phyloP scores from a whole-genome alignment of 768 basidiomycete genomes.

The Lactarius trivialis region DNA sequence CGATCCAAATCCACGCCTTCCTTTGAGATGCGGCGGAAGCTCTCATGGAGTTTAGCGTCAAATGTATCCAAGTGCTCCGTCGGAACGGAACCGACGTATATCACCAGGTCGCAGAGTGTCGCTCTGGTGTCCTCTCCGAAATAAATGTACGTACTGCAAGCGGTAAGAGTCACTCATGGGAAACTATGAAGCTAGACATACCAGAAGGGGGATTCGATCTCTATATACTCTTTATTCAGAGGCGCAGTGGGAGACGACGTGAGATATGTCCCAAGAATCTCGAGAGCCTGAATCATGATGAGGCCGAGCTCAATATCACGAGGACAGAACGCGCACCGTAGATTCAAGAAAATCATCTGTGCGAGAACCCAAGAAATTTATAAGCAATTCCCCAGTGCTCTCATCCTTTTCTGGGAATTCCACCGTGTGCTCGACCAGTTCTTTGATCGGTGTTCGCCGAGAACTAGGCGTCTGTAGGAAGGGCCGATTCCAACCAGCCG shows the following conservation, averaged over 20 bases:
- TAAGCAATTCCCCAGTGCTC: conserved; percentile 78
- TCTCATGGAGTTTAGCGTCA: conserved; percentile 56
- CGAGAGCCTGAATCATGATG: conserved; percentile 53
- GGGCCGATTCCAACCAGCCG: conserved; percentile 85
- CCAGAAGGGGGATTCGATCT: conserved; percentile 88
- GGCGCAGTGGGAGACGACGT: conserved; percentile 80
- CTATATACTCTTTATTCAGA: conserved; percentile 86
- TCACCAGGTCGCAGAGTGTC: conserved; percentile 61
- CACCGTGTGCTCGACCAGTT: conserved; percentile 55
- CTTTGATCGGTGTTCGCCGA: conserved; percentile 43
- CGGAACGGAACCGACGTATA: conserved; percentile 82
- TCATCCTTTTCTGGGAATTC: conserved; percentile 98
- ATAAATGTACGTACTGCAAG: conserved; percentile 70
- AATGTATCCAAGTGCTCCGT: conserved; percentile 71
- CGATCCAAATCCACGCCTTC: conserved; percentile 86
- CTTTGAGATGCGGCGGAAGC: conserved; percentile 59
- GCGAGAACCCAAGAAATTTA: conserved; percentile 75
- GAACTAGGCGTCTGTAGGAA: conserved; percentile 86
- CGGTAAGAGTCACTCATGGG: conserved; percentile 7
- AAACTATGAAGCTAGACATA: conserved; percentile 29
- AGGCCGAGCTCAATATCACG: not conserved
- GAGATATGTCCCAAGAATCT: conserved; percentile 80
- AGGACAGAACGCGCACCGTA: conserved; percentile 39
- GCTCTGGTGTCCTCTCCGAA: conserved; percentile 74
- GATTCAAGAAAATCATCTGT: conserved; percentile 64